Conservation (phyloP, 306 rosid genomes). For the Trifolium pratense region DNA sequence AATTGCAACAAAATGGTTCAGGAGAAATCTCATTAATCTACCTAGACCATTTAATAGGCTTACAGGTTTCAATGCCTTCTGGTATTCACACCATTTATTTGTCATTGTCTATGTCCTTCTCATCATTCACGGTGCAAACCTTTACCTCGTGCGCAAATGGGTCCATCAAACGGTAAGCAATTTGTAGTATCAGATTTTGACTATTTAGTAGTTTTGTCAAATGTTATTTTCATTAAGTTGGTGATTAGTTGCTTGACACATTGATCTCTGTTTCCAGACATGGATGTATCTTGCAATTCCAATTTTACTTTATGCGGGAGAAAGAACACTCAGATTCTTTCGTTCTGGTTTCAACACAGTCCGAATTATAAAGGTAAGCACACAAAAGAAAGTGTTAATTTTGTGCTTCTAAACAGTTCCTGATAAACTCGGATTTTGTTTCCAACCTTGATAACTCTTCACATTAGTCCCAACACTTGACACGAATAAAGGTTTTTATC, state of each 20-base stretch:
- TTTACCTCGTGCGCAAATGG: constrained; percentile 78
- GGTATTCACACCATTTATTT: constrained; percentile 99
- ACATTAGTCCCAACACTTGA: neutral
- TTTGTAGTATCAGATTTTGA: constrained; percentile 15
- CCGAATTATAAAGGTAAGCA: constrained; percentile 79
- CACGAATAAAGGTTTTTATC: neutral
- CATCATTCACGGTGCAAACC: constrained; percentile 71
- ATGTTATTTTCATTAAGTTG: neutral
- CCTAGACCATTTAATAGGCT: constrained; percentile 91
- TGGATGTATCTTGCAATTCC: constrained; percentile 97
- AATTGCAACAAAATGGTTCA: constrained; percentile 90
- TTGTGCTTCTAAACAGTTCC: neutral
- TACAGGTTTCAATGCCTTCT: constrained; percentile 96
- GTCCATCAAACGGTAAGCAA: constrained; percentile 74
- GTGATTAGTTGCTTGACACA: constrained; percentile 27
- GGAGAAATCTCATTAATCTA: constrained; percentile 81
- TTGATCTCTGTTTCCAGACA: constrained; percentile 63
- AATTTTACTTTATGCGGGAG: constrained; percentile 85
- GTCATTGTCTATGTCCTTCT: constrained; percentile 87
- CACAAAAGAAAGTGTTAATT: neutral
- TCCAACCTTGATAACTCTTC: neutral
- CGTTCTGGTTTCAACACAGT: constrained; percentile 88
- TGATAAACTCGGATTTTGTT: neutral
- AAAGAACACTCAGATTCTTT: constrained; percentile 83
- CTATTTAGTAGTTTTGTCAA: constrained; percentile 20